Conservation (phyloP, 176 grass and related monocot genomes). For the Carex pumila region DNA sequence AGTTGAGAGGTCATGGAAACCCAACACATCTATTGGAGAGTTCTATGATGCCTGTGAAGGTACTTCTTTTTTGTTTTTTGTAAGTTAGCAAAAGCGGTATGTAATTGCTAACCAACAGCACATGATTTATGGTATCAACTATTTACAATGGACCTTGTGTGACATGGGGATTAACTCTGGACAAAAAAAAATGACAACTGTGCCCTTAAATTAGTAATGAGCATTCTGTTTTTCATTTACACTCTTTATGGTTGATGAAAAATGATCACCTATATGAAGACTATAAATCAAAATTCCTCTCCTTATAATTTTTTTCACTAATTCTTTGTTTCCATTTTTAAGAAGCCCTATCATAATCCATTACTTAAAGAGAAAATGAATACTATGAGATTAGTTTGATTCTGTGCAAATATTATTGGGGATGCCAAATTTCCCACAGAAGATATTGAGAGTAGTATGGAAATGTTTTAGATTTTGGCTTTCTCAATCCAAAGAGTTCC, state of each 20-base stretch:
- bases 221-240: not conserved
- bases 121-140: not conserved
- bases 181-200: not conserved
- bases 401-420: not conserved
- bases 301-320: not conserved
- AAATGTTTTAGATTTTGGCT: not conserved
- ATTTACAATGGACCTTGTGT: not conserved
- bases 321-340: not conserved
- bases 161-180: not conserved
- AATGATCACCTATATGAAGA: not conserved
- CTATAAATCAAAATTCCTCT: not conserved
- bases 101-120: not conserved
- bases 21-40: slow-evolving; percentile 43
- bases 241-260: not conserved
- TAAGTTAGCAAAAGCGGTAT: not conserved
- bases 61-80: slow-evolving; percentile 29
- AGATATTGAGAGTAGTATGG: not conserved
- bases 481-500: not conserved
- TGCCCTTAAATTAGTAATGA: not conserved
- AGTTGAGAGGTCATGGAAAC: slow-evolving; percentile 40
- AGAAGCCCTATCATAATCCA: not conserved
- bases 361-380: not conserved
- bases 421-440: not conserved
- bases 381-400: not conserved
- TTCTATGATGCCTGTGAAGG: slow-evolving; percentile 94